phyloP scores from a whole-genome alignment of 2,329 filamentous ascomycete genomes.

The Geosmithia morbida region DNA sequence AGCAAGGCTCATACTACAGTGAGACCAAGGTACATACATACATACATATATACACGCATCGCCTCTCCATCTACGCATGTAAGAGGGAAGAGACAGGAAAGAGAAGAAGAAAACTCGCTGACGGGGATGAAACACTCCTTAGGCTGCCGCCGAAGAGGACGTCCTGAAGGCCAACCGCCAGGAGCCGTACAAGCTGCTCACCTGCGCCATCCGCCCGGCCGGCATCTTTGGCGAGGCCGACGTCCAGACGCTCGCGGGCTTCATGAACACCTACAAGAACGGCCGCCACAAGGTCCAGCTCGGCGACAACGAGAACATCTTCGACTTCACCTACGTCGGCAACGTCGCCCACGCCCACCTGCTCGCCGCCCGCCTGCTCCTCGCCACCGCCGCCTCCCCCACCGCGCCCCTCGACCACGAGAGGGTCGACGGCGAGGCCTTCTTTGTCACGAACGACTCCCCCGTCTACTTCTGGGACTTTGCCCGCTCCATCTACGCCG shows the following conservation, averaged over 20 bases:
- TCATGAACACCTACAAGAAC: constrained; percentile 56
- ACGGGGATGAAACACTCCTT: not conserved
- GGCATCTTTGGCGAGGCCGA: constrained; percentile 90
- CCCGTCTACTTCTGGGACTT: constrained; percentile 91
- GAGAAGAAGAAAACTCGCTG: not conserved
- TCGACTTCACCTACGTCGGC: constrained; percentile 51
- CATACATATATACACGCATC: no score
- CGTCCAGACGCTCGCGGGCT: constrained; percentile 55
- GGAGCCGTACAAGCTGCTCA: constrained; percentile 46
- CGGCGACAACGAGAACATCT: constrained; percentile 51
- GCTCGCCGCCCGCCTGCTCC: constrained; percentile 60
- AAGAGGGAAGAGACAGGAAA: not conserved
- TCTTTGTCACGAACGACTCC: constrained; percentile 81
- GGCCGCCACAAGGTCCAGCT: constrained; percentile 66
- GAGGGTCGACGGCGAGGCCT: constrained; percentile 69
- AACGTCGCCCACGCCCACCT: constrained; percentile 65
- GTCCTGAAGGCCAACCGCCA: constrained; percentile 63
- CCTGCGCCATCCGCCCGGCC: constrained; percentile 69
- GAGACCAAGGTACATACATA: constrained; percentile 58
- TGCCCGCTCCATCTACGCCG: constrained; percentile 61
- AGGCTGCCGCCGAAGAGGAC: constrained; percentile 67
- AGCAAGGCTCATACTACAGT: constrained; percentile 72
- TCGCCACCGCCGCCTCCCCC: constrained; percentile 38
- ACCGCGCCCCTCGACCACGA: constrained; percentile 54
- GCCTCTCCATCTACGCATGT: not conserved